These are phyloP conservation scores for Bipolaris victoriae DNA, from an alignment of 2,329 filamentous ascomycete species.

Conservation along the genomic window DNA sequence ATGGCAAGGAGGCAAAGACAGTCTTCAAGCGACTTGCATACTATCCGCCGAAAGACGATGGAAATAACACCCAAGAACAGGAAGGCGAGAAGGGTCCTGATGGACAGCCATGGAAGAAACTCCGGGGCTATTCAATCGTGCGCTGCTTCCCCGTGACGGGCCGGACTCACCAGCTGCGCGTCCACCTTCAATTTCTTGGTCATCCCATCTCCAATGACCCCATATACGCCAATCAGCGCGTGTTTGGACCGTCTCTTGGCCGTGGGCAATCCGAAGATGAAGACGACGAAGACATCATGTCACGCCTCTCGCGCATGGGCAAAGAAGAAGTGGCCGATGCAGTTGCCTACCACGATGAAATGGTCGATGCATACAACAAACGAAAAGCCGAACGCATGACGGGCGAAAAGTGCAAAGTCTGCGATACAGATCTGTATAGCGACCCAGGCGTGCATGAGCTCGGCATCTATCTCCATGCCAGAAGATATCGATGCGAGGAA, in stretches of 20 bases:
- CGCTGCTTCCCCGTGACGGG: slow-evolving; percentile 93
- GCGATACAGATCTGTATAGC: slow-evolving; percentile 87
- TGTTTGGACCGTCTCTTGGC: slow-evolving; percentile 85
- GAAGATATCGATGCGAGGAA: slow-evolving; percentile 82
- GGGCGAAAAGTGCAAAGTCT: slow-evolving; percentile 79
- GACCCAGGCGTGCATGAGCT: slow-evolving; percentile 91
- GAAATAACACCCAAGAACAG: slow-evolving; percentile 15
- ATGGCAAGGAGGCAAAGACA: slow-evolving; percentile 86
- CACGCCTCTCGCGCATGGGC: slow-evolving; percentile 84
- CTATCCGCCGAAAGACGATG: slow-evolving; percentile 66
- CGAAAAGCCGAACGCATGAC: slow-evolving; percentile 93
- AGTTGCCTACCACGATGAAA: slow-evolving; percentile 90
- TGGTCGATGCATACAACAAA: slow-evolving; percentile 89
- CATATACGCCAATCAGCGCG: slow-evolving; percentile 92
- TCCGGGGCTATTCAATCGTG: slow-evolving; percentile 88
- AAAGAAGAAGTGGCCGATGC: slow-evolving; percentile 92
- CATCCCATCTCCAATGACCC: slow-evolving; percentile 97
- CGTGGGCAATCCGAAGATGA: slow-evolving; percentile 69
- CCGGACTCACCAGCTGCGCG: slow-evolving; percentile 90
- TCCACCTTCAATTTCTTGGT: slow-evolving; percentile 92
- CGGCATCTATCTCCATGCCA: slow-evolving; percentile 90
- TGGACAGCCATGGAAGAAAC: slow-evolving; percentile 58
- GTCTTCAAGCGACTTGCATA: slow-evolving; percentile 94
- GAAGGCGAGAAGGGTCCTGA: slow-evolving; percentile 30
- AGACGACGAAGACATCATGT: slow-evolving; percentile 88